Percentiles rank a stretch among this genome's conserved stretches.
phyloP scores from a whole-genome alignment of 2,329 filamentous ascomycete species.

The Phialocephala subalpina region DNA sequence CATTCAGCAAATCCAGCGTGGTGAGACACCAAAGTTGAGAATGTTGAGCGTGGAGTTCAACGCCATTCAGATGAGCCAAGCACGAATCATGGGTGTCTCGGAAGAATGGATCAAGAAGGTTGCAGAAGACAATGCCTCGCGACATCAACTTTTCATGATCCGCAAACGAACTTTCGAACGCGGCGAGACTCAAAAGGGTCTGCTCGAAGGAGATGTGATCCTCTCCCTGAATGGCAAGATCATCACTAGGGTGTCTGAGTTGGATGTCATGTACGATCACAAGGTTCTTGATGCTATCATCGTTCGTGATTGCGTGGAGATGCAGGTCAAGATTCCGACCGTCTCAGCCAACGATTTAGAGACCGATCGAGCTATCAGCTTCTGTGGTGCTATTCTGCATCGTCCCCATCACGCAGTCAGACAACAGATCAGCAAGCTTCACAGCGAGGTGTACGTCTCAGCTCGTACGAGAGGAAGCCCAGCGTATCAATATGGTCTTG shows the following conservation, averaged over 20 bases:
- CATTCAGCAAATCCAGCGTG: constrained; percentile 84
- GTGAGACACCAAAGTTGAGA: constrained; percentile 79
- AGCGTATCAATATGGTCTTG: constrained; percentile 88
- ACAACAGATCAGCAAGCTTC: constrained; percentile 95
- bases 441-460: constrained; percentile 95
- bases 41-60: constrained; percentile 96
- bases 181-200: constrained; percentile 65
- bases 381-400: constrained; percentile 94
- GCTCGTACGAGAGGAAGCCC: constrained; percentile 85
- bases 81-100: constrained; percentile 94
- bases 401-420: constrained; percentile 94
- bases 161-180: constrained; percentile 83
- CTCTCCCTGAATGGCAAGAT: constrained; percentile 90
- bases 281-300: constrained; percentile 84
- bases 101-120: constrained; percentile 96
- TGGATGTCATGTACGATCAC: constrained; percentile 96
- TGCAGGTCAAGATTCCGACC: constrained; percentile 80
- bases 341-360: constrained; percentile 90
- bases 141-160: constrained; percentile 98
- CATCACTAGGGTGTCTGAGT: constrained; percentile 90
- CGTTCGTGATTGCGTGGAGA: constrained; percentile 83
- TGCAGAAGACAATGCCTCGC: constrained; percentile 84
- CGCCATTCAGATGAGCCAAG: constrained; percentile 95
- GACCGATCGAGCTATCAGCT: constrained; percentile 89
- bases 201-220: constrained; percentile 92